Evolutionary conservation across 352 stramenopile genomes (phyloP), one percentile per base, ranked within the genome.

Genomic region (Stephanocyclus meneghinianus): DNA sequence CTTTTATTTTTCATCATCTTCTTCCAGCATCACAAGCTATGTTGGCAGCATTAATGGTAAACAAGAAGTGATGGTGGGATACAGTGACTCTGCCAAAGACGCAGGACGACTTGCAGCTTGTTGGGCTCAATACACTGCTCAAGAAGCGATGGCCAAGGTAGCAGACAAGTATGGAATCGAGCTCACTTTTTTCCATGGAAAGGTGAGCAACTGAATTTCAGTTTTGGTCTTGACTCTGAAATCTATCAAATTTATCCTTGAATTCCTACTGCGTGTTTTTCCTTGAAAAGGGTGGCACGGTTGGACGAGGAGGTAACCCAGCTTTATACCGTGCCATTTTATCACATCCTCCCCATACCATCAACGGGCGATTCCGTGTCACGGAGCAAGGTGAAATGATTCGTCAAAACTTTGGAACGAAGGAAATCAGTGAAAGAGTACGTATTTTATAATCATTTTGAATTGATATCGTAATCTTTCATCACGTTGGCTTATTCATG

Each of bases 371-470:
- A 51, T 96, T 96, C 90, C 86, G 92, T 16, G 90, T 96, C 5
- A 96, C 93, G 13, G 92, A 96, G 76, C 93, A 96, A 83, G 93
- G 93, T 62, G 93, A 96, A 84, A 96, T 96, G 92, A 95, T 96
- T 65, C 92, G 84, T 18, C 92, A 96, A 76, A 95, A 96, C 72
- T 96, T 95, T 83, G 93, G 93, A 53, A 85, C 89, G 26, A 67
- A 78, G 29, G 62, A 81, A 47, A 92, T 95, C 71, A 89, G 90
- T 16, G 89, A 95, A 71, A 73, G 86, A 56, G 47, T 55, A 55
- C 5, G 47, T 55, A 21, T 16, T n/a, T 55, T 15, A 15, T 26
- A 8, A 55, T 55, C 47, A 55, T 55, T 44, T 4, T 7, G 15
- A 16, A 6, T 21, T 21, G 47, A 1, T 21, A 16, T 15, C 18